Conservation (phyloP, 2,329 filamentous ascomycete species). For the Rugonectria rugulosa region DNA sequence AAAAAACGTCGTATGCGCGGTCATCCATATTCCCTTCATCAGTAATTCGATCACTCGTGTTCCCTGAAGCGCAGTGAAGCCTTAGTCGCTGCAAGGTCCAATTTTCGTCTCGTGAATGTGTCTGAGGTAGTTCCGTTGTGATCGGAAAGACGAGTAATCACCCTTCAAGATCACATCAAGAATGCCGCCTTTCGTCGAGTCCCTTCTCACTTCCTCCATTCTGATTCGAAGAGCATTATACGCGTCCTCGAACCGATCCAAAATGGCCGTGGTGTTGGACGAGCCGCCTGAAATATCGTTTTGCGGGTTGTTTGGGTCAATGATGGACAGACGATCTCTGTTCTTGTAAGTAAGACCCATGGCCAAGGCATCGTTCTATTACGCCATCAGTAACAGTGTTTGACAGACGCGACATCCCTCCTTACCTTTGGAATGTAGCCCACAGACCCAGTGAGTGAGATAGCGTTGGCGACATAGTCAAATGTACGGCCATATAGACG, state of each 20-base stretch:
- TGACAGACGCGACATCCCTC: conserved; percentile 46
- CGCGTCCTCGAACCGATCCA: conserved; percentile 73
- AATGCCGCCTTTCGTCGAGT: conserved; percentile 52
- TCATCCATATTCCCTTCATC: background rate
- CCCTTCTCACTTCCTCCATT: conserved; percentile 59
- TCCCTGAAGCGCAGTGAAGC: too few species aligned
- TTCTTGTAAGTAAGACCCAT: conserved; percentile 64
- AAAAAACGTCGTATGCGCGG: conserved; percentile 9
- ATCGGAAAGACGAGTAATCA: conserved; percentile 77
- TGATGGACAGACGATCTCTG: conserved; percentile 77
- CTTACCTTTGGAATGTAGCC: conserved; percentile 80
- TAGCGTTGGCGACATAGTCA: conserved; percentile 72
- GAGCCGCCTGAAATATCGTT: conserved; percentile 95
- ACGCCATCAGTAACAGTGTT: background rate
- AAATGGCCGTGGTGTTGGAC: conserved; percentile 70
- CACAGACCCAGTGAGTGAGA: conserved; percentile 74
- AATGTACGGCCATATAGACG: conserved; percentile 88
- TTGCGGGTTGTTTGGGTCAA: conserved; percentile 83
- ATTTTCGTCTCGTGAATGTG: conserved; percentile 56
- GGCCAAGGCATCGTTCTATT: conserved; percentile 54
- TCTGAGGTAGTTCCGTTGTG: conserved; percentile 71
- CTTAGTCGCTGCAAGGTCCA: conserved; percentile 43
- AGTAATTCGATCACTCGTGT: background rate
- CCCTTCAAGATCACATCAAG: conserved; percentile 77
- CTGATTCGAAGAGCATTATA: conserved; percentile 63